Evolutionary conservation across 257 asterid genomes (phyloP).

Genomic region (Solanum sejunctum): DNA sequence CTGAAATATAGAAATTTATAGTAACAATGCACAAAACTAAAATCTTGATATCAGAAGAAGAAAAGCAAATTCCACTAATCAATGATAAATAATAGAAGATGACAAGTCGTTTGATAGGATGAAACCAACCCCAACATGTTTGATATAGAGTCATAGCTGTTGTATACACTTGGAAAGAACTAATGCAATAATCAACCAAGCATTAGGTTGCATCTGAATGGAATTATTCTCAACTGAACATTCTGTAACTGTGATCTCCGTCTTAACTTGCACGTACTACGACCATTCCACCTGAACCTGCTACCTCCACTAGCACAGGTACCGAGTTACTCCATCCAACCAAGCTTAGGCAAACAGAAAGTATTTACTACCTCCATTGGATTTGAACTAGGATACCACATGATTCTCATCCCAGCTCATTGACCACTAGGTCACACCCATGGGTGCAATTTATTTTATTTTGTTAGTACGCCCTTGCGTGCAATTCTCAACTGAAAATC

Average conservation of each 20-base stretch:
- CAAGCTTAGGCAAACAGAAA: not conserved
- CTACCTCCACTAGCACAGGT: not conserved
- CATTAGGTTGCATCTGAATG: not conserved
- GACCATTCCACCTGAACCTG: not conserved
- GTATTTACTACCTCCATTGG: not conserved
- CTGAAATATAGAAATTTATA: constrained; percentile 27
- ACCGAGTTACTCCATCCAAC: not conserved
- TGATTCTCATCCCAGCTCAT: not conserved
- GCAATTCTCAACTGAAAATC: not conserved
- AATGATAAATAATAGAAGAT: not conserved
- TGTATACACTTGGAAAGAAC: not conserved
- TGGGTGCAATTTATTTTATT: not conserved
- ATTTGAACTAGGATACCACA: not conserved
- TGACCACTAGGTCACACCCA: not conserved
- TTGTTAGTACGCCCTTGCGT: not conserved
- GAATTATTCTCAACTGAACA: not conserved
- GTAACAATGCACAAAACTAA: not conserved
- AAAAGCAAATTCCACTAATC: not conserved
- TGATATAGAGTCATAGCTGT: not conserved
- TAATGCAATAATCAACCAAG: not conserved
- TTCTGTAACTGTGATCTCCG: not conserved
- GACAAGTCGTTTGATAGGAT: not conserved
- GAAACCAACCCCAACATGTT: not conserved
- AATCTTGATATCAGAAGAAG: not conserved
- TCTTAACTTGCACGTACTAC: not conserved